Base-by-base conservation (phyloP, 2,329 filamentous ascomycete genomes). In the Mycogone perniciosa region DNA sequence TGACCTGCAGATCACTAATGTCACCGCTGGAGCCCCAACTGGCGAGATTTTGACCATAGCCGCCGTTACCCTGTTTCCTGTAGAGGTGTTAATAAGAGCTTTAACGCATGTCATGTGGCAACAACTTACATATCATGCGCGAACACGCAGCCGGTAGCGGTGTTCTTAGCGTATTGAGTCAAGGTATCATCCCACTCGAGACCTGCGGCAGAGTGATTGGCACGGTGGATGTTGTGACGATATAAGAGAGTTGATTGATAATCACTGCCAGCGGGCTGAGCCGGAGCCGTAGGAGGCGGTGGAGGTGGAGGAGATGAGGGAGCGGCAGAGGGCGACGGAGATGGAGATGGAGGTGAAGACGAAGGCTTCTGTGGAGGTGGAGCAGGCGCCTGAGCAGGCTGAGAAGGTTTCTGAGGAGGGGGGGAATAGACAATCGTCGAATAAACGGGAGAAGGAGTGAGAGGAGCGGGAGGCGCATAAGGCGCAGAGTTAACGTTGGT, bases 41-140 rank as follows among this genome's bases (percentile, higher is more conserved):
- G 63, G 88, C 92, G 53, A 97, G 85, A 79, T 97, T 99, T 74
- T 99, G 93, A 56, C 93, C 93, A 64, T 93, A 95, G 41, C 78
- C 76, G 50, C 81, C 82, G 46, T 73, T 76, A 55, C 80, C 80
- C 43, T 79, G 72, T 29, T 72, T 66, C 60, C 78, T 82, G n/a
- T 39, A 53, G 4, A n/a, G 2, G 11, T 52, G 61, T 76, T 55
- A 76, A 69, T 42, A 30, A 51, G 9, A 7, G 27, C 26, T 9
- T 8, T 3, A 29, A 8, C 11, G 4, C 20, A 9, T 26, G 3
- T 31, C 11, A 9, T 7, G 10, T 5, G 31, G 31, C 6, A 44
- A 40, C 20, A n/a, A 75, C 83, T 74, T 80, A 89, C 85, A 81
- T 81, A 67, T 91, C 79, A 69, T 97, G 92, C 31, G 72, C 76